These are phyloP conservation scores for Rhizophora mangle DNA, from an alignment of 345 rosid genomes.

Conservation along the genomic window DNA sequence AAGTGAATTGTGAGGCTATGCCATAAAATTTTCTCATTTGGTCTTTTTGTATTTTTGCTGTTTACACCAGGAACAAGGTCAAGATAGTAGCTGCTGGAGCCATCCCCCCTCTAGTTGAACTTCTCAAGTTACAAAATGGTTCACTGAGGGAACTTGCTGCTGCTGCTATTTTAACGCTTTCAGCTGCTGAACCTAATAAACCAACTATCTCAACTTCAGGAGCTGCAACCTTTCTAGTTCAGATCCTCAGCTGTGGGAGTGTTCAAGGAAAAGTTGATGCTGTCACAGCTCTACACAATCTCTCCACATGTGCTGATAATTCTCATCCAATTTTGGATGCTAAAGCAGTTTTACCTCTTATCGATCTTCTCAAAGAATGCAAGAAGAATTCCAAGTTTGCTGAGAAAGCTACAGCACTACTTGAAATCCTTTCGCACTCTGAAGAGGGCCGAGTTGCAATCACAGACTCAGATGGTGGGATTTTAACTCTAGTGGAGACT, in stretches of 20 bases:
- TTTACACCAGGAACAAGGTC: conserved; percentile 59
- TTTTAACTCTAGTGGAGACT: conserved; percentile 66
- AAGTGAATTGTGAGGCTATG: background rate
- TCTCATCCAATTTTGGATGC: conserved; percentile 45
- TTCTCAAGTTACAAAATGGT: conserved; percentile 51
- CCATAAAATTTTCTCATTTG: background rate
- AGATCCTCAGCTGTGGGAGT: conserved; percentile 66
- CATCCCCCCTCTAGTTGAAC: conserved; percentile 59
- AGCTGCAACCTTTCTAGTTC: conserved; percentile 58
- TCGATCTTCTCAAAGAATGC: conserved; percentile 67
- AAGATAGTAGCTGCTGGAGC: conserved; percentile 70
- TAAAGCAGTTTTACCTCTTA: conserved; percentile 58
- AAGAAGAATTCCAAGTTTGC: conserved; percentile 75
- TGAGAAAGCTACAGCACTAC: conserved; percentile 59
- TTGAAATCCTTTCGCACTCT: conserved; percentile 56
- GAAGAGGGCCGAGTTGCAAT: conserved; percentile 68
- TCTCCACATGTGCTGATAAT: conserved; percentile 52
- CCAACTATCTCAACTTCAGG: conserved; percentile 55
- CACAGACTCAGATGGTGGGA: conserved; percentile 49
- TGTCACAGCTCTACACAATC: conserved; percentile 67
- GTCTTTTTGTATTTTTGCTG: background rate
- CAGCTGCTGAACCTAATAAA: conserved; percentile 69
- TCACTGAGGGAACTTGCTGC: conserved; percentile 61
- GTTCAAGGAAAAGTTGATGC: conserved; percentile 79
- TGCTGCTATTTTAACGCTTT: conserved; percentile 74